Conservation (phyloP, 352 stramenopile genomes). For the Globisporangium emineosum region DNA sequence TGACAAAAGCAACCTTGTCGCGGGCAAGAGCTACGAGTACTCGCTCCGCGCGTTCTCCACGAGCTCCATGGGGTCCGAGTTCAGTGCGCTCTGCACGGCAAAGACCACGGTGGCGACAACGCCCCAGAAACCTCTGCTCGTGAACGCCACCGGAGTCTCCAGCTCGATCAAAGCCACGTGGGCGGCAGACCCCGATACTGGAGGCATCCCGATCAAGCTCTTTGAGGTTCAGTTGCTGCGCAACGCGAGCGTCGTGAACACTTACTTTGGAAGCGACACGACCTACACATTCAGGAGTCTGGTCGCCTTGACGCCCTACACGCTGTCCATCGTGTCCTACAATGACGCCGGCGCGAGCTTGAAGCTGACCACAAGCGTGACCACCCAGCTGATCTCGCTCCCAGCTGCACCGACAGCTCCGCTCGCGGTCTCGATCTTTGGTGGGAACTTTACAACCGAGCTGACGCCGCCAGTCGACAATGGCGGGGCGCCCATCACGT, state of each 20-base stretch:
- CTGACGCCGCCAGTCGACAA: slow-evolving; percentile 33
- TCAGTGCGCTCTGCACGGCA: slow-evolving; percentile 32
- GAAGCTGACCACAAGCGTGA: slow-evolving; percentile 14
- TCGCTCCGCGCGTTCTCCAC: slow-evolving; percentile 35
- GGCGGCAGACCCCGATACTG: slow-evolving; percentile 37
- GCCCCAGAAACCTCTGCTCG: slow-evolving; percentile 22
- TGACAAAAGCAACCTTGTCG: slow-evolving; percentile 31
- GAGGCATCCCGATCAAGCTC: slow-evolving; percentile 30
- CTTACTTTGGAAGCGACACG: slow-evolving; percentile 18
- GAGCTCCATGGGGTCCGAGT: slow-evolving; percentile 35
- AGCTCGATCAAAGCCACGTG: slow-evolving; percentile 43
- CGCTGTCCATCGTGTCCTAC: slow-evolving; percentile 23
- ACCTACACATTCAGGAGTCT: slow-evolving; percentile 38
- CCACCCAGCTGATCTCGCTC: slow-evolving; percentile 20
- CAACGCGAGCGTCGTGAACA: slow-evolving; percentile 14
- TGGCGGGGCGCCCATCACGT: slow-evolving; percentile 32
- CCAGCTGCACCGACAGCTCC: slow-evolving; percentile 30
- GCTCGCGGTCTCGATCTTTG: slow-evolving; percentile 34
- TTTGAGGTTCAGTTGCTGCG: slow-evolving; percentile 40
- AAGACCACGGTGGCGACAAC: slow-evolving; percentile 34
- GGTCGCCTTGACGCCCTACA: slow-evolving; percentile 31
- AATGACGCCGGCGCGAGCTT: slow-evolving; percentile 39
- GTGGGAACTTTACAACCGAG: slow-evolving; percentile 61
- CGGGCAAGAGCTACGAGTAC: slow-evolving; percentile 47
- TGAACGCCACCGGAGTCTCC: slow-evolving; percentile 17